phyloP scores from a whole-genome alignment of 441 rosid species.

The Isatis lusitanica region DNA sequence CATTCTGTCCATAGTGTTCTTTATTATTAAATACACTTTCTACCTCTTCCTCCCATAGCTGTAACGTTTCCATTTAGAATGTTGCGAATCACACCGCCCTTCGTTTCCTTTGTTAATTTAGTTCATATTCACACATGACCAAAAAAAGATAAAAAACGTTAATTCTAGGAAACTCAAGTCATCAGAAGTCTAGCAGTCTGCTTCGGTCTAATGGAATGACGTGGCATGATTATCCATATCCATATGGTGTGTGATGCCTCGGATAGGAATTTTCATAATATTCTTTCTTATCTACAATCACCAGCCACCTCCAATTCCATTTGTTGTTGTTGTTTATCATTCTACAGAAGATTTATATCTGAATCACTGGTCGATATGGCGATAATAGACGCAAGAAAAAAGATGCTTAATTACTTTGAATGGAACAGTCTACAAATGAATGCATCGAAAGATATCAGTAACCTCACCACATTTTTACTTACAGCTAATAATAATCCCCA shows the following conservation, averaged over 20 bases:
- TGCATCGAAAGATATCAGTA: not conserved
- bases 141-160: too few relatives aligned
- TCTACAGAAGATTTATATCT: not conserved
- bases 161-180: too few relatives aligned
- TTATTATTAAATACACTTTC: conserved; percentile 1
- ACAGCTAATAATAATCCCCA: conserved; percentile 14
- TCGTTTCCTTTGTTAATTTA: not conserved
- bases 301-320: not conserved
- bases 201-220: too few relatives aligned
- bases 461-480: conserved; percentile 19
- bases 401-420: conserved; percentile 9
- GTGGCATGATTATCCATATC: too few relatives aligned
- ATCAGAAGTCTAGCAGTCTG: too few relatives aligned
- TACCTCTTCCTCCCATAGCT: conserved; percentile 14
- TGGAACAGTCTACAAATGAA: conserved; percentile 6
- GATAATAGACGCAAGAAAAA: too few relatives aligned
- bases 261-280: not conserved
- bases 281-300: not conserved
- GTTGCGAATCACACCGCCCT: not conserved
- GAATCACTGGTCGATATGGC: not conserved
- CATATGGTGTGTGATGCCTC: too few relatives aligned
- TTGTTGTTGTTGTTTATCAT: not conserved
- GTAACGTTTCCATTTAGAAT: not conserved
- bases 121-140: too few relatives aligned
- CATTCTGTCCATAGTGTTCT: conserved; percentile 26